Percentiles rank a stretch among this genome's conserved stretches.
Evolutionary conservation across 2,329 filamentous ascomycete species (phyloP).

Genomic region (Aspergillus costaricaensis): DNA sequence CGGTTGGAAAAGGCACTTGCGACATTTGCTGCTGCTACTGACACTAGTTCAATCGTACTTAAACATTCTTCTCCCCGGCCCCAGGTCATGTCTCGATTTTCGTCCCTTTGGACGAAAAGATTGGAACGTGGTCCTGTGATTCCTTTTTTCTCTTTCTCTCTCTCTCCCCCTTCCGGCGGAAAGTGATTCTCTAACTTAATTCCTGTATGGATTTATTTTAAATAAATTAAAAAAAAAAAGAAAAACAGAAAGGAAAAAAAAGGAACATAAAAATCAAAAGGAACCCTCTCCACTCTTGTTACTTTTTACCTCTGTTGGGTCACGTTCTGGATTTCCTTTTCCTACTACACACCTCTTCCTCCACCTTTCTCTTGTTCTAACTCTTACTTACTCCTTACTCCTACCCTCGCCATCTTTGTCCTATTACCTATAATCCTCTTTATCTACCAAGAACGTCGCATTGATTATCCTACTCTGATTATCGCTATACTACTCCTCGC

Average conservation of each 20-base stretch:
- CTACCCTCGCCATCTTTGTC: not conserved
- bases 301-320: constrained; percentile 1
- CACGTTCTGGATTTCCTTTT: constrained; percentile 5
- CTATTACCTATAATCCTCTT: not conserved
- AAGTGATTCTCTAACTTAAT: not conserved
- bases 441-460: not conserved
- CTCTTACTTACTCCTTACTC: constrained; percentile 7
- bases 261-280: constrained; percentile 14
- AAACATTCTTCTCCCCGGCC: constrained; percentile 31
- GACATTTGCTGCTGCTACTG: constrained; percentile 5
- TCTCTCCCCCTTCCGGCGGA: not conserved
- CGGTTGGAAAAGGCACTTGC: constrained; percentile 7
- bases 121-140: constrained; percentile 12
- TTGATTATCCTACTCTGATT: not conserved
- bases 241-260: constrained; percentile 12
- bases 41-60: constrained; percentile 26
- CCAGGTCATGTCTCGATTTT: constrained; percentile 25
- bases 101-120: constrained; percentile 25
- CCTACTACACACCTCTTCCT: not conserved
- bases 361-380: not conserved
- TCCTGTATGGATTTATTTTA: constrained; percentile 1
- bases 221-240: constrained; percentile 1
- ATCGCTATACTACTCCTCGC: not conserved
- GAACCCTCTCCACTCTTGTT: constrained; percentile 30
- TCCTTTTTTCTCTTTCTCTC: no score